Base-by-base conservation (phyloP, 1,284 basidiomycete genomes). In the Ganoderma meredithae region DNA sequence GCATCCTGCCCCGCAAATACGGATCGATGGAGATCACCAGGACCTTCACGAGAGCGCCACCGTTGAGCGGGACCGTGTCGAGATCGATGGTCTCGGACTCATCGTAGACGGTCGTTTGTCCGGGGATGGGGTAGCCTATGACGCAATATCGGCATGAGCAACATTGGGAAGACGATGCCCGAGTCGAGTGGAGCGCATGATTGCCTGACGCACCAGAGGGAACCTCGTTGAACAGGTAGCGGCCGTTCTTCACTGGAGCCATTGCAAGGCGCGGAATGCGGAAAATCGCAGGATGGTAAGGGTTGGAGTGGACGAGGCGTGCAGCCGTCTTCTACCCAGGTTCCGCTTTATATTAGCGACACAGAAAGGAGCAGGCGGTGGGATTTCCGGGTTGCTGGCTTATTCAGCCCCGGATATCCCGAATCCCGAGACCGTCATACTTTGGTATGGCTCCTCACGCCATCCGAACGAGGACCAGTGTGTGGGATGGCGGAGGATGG, bases 11-110 rank as follows among this genome's bases (percentile, higher is more conserved):
- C 31, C 79, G 76, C 75, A 85, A 73, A 76, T 86, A 87, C 0
- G 86, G 86, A 70, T 88, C 86, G 43, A 86, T 78, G 8, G 80
- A 83, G 5, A 86, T 71, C 0, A 80, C 80, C 19, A 87, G 78
- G 0, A 81, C 79, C 76, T 88, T 87, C 63, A 86, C 71, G 25
- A 90, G 78, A 86, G 77, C 1, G 15, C 86, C 86, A 22, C 87
- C 88, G 64, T 87, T 77, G 13, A 89, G 77, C 6, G 82, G 74
- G 1, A 82, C 83, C 19, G 71, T 83, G 5, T 87, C 84, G 36
- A 85, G 71, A 71, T 90, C 88, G 70, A 90, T 86, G 2, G 77
- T 81, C 59, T 82, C 71, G 0, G 81, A 80, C 3, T 76, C 77
- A 64, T 88, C 86, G 71, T 86, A 85, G n/a, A 84, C 77, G 13